Conservation (phyloP, 108 stramenopile species). For the Pseudonitzschia delicatissima region DNA sequence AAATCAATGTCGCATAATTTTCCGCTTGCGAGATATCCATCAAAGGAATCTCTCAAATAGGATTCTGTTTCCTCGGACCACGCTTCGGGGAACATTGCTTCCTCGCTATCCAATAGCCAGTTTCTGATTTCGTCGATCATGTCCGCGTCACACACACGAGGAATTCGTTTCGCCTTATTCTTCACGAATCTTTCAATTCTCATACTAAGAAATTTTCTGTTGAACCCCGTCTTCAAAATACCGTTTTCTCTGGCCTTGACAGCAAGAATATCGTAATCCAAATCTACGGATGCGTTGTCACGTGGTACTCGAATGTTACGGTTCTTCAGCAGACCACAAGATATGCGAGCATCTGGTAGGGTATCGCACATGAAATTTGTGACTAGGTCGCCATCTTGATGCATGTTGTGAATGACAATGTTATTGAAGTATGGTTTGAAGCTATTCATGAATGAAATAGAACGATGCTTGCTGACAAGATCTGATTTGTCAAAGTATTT, state of each 20-base stretch:
- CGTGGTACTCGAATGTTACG: not conserved
- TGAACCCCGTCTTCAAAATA: not conserved
- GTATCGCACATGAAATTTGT: slow-evolving; percentile 18
- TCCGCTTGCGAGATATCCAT: not conserved
- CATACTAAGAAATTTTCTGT: not conserved
- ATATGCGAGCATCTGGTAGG: not conserved
- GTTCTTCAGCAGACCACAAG: slow-evolving; percentile 1
- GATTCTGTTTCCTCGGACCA: slow-evolving; percentile 3
- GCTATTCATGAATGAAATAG: not conserved
- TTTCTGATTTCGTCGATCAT: slow-evolving; percentile 4
- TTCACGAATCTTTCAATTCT: not conserved
- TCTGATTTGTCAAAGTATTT: slow-evolving; percentile 3
- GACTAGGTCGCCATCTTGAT: slow-evolving; percentile 14
- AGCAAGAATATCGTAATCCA: slow-evolving; percentile 14
- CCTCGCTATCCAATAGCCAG: slow-evolving; percentile 16
- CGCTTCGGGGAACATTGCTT: not conserved
- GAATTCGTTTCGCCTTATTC: not conserved
- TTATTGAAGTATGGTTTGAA: slow-evolving; percentile 1
- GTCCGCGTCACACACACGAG: not conserved
- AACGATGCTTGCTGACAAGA: slow-evolving; percentile 9
- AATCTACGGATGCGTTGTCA: slow-evolving; percentile 9
- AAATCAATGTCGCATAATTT: slow-evolving; percentile 14
- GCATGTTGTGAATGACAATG: slow-evolving; percentile 14
- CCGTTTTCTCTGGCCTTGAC: slow-evolving; percentile 13
- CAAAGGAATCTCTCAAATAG: slow-evolving; percentile 4